Conservation (phyloP, 306 rosid species). For the Lagenaria siceraria region DNA sequence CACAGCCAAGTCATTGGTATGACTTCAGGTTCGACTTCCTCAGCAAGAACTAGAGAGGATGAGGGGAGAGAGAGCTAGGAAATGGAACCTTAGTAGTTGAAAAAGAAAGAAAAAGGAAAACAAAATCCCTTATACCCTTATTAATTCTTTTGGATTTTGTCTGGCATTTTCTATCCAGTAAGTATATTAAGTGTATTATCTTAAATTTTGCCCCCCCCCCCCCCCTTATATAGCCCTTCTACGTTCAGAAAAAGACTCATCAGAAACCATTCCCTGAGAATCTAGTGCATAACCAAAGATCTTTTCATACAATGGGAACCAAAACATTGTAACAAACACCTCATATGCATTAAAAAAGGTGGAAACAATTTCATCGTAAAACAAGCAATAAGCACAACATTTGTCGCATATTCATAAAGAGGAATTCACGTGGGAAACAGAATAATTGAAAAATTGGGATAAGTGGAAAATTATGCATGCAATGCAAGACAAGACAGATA, state of each 20-base stretch:
- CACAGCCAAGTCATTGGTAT: constrained; percentile 70
- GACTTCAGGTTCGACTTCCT: constrained; percentile 79
- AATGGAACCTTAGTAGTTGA: neutral
- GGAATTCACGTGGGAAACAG: constrained; percentile 8
- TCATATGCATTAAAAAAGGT: neutral
- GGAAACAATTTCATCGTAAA: neutral
- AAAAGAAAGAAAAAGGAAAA: constrained; percentile 14
- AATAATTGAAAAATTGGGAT: neutral
- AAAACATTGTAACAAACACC: neutral
- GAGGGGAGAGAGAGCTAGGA: constrained; percentile 43
- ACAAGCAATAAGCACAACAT: neutral
- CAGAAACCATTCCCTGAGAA: neutral
- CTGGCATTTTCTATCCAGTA: constrained; percentile 23
- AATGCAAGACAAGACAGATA: neutral
- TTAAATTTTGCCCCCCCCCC: constrained; percentile 1
- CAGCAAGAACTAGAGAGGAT: constrained; percentile 56
- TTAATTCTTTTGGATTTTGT: constrained; percentile 23
- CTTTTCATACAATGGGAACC: neutral
- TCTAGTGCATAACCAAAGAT: neutral
- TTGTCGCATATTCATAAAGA: neutral
- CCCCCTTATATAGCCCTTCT: constrained; percentile 21
- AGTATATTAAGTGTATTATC: constrained; percentile 47
- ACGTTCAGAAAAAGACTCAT: neutral
- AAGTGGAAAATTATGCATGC: neutral
- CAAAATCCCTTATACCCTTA: constrained; percentile 33